Evolutionary conservation across 2,329 filamentous ascomycete genomes (phyloP).

Genomic region (Sporothrix phasma): DNA sequence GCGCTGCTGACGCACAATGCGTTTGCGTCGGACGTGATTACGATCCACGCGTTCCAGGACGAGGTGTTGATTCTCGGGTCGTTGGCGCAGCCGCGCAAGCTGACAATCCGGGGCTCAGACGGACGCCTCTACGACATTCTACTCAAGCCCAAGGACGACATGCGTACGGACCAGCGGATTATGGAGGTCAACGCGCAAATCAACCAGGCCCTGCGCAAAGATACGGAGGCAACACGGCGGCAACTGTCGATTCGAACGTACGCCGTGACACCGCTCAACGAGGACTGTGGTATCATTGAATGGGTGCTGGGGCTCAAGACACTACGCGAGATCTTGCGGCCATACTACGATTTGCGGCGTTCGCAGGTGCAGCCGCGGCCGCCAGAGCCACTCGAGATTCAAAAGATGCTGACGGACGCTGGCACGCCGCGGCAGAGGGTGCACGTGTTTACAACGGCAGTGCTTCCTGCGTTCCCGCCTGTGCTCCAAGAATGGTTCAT

Average conservation of each 20-base stretch:
- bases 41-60: conserved; percentile 70
- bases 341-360: conserved; percentile 43
- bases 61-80: conserved; percentile 86
- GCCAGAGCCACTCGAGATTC: conserved; percentile 60
- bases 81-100: conserved; percentile 80
- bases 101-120: conserved; percentile 81
- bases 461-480: conserved; percentile 61
- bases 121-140: conserved; percentile 81
- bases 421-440: conserved; percentile 48
- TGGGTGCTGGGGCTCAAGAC: conserved; percentile 97
- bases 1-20: conserved; percentile 64
- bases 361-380: conserved; percentile 66
- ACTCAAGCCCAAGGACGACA: conserved; percentile 96
- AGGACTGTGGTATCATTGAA: conserved; percentile 95
- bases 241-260: conserved; percentile 96
- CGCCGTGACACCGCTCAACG: conserved; percentile 89
- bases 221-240: conserved; percentile 80
- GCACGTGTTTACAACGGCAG: conserved; percentile 58
- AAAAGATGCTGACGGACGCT: conserved; percentile 53
- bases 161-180: conserved; percentile 91
- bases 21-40: conserved; percentile 78
- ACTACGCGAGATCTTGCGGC: conserved; percentile 70
- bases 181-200: conserved; percentile 99
- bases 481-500: conserved; percentile 93
- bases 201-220: conserved; percentile 84